phyloP scores from a whole-genome alignment of 352 stramenopile genomes.

The Pythium diclinum region DNA sequence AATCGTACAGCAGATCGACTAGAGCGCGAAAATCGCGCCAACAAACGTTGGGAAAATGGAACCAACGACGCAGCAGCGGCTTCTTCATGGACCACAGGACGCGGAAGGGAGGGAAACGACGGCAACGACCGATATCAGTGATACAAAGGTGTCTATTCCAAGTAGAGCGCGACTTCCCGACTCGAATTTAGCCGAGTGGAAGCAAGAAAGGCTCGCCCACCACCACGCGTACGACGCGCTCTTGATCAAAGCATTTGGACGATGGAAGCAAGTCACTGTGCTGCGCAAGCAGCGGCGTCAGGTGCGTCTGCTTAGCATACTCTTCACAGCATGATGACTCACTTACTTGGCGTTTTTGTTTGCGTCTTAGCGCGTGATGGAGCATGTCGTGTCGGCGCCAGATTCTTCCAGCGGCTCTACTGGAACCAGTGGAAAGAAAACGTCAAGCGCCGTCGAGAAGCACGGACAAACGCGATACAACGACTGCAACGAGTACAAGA shows the following conservation, averaged over 20 bases:
- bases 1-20: not conserved
- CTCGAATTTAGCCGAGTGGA: constrained; percentile 17
- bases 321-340: not conserved
- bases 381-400: constrained; percentile 42
- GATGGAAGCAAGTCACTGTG: constrained; percentile 30
- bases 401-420: constrained; percentile 38
- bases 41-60: constrained; percentile 7
- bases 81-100: not conserved
- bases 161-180: not conserved
- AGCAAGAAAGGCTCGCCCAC: constrained; percentile 22
- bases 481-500: not conserved
- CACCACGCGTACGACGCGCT: constrained; percentile 34
- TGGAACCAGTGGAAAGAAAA: constrained; percentile 35
- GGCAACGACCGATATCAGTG: not conserved
- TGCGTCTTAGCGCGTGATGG: constrained; percentile 33
- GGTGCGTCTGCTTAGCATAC: constrained; percentile 15
- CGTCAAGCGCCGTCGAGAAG: constrained; percentile 11
- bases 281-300: constrained; percentile 28
- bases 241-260: constrained; percentile 27
- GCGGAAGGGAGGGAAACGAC: not conserved
- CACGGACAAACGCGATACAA: not conserved
- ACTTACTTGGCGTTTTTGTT: not conserved
- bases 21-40: not conserved
- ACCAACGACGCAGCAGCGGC: not conserved
- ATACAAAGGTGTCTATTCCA: too few relatives aligned